These are phyloP conservation scores for Ogataea allantospora DNA, from an alignment of 805 yeast genomes.

Conservation along the genomic window DNA sequence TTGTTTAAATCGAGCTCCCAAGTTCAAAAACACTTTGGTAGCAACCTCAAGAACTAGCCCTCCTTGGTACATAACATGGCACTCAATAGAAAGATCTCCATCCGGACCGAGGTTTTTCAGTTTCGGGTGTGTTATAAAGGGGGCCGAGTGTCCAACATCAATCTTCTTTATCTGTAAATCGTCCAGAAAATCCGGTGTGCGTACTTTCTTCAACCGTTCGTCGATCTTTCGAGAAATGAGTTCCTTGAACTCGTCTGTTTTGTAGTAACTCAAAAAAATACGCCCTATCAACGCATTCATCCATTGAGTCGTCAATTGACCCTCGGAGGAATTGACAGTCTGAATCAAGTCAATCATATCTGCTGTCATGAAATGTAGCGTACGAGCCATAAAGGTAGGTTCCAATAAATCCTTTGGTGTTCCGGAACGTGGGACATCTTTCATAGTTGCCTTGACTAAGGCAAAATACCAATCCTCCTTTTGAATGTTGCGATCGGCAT, in stretches of 20 bases:
- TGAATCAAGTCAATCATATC: constrained; percentile 76
- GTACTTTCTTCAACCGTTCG: constrained; percentile 72
- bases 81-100: constrained; percentile 64
- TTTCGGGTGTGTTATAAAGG: constrained; percentile 71
- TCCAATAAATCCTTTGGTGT: constrained; percentile 39
- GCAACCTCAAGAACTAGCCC: constrained; percentile 72
- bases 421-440: constrained; percentile 26
- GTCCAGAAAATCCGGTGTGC: constrained; percentile 84
- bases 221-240: constrained; percentile 58
- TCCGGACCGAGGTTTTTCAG: constrained; percentile 72
- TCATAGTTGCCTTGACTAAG: constrained; percentile 71
- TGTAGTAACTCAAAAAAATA: constrained; percentile 70
- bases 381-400: constrained; percentile 65
- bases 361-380: constrained; percentile 67
- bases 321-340: constrained; percentile 76
- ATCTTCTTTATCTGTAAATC: constrained; percentile 73
- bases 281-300: constrained; percentile 85
- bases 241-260: constrained; percentile 63
- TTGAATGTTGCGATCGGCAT: constrained; percentile 72
- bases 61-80: constrained; percentile 70
- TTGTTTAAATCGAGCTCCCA: constrained; percentile 73
- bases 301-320: constrained; percentile 85
- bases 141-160: constrained; percentile 77
- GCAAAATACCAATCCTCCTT: constrained; percentile 95
- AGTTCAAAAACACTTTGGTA: constrained; percentile 71